These are phyloP conservation scores for Strobilomyces dryophilus DNA, from an alignment of 768 basidiomycete genomes.

Conservation along the genomic window DNA sequence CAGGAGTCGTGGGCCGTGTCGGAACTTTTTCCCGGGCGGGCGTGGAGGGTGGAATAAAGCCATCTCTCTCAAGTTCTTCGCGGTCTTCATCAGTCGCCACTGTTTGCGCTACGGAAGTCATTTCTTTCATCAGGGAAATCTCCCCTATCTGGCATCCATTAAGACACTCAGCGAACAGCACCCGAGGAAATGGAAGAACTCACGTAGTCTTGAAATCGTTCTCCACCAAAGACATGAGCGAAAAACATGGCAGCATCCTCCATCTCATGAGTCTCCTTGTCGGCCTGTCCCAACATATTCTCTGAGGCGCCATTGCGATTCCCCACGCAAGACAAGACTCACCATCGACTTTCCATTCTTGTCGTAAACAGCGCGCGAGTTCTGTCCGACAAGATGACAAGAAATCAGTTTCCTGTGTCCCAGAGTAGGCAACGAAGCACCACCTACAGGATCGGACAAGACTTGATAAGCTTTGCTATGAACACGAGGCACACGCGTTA, in stretches of 20 bases:
- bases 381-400: slow-evolving; percentile 37
- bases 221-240: slow-evolving; percentile 93
- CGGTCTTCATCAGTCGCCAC: slow-evolving; percentile 94
- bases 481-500: slow-evolving; percentile 18
- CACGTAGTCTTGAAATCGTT: slow-evolving; percentile 86
- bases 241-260: slow-evolving; percentile 96
- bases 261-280: slow-evolving; percentile 79
- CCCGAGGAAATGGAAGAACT: slow-evolving; percentile 29
- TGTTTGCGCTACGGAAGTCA: slow-evolving; percentile 78
- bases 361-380: slow-evolving; percentile 87
- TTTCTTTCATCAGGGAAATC: slow-evolving; percentile 92
- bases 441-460: slow-evolving; percentile 71
- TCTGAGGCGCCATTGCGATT: slow-evolving; percentile 6
- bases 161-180: background rate
- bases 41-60: slow-evolving; percentile 34
- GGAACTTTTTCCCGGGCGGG: slow-evolving; percentile 11
- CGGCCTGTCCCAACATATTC: slow-evolving; percentile 40
- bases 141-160: slow-evolving; percentile 75
- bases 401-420: slow-evolving; percentile 6
- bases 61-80: slow-evolving; percentile 76
- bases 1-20: slow-evolving; percentile 19
- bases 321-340: slow-evolving; percentile 20
- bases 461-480: slow-evolving; percentile 93
- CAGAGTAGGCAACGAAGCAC: slow-evolving; percentile 12
- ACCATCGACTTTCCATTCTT: slow-evolving; percentile 92